phyloP scores from a whole-genome alignment of 805 yeast genomes.

The Ogataea nitratoaversa region DNA sequence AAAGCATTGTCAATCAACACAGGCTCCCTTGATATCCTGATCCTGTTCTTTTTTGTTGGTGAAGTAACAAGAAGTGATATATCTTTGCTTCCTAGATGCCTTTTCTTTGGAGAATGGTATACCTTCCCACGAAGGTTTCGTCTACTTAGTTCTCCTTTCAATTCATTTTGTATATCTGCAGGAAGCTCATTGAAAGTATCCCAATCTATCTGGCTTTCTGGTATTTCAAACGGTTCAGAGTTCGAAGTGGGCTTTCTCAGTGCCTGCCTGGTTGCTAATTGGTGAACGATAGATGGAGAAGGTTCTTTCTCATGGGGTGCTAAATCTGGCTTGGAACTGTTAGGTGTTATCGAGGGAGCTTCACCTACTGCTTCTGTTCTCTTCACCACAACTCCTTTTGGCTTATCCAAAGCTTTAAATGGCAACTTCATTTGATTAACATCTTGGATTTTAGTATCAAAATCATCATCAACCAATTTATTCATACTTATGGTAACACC shows the following conservation, averaged over 20 bases:
- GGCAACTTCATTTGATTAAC: constrained; percentile 33
- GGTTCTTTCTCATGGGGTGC: constrained; percentile 10
- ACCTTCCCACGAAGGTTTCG: constrained; percentile 27
- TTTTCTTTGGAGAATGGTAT: constrained; percentile 23
- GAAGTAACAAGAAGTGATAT: constrained; percentile 11
- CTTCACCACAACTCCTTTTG: neutral
- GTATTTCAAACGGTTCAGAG: constrained; percentile 2
- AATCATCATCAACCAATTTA: constrained; percentile 42
- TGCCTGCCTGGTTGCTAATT: constrained; percentile 1
- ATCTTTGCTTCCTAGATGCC: constrained; percentile 11
- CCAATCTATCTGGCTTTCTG: constrained; percentile 47
- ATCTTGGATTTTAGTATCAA: constrained; percentile 14
- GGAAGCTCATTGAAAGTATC: constrained; percentile 67
- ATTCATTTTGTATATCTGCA: constrained; percentile 56
- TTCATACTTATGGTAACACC: constrained; percentile 74
- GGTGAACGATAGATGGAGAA: constrained; percentile 1
- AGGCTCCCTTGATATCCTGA: neutral
- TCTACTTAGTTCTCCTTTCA: constrained; percentile 47
- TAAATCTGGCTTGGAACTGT: too few relatives aligned
- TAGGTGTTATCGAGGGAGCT: too few relatives aligned
- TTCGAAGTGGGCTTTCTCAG: neutral
- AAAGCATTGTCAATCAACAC: constrained; percentile 7
- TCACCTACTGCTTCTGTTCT: neutral
- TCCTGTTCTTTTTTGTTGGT: constrained; percentile 4
- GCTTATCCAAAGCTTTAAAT: constrained; percentile 19